Conservation (phyloP, 2,329 filamentous ascomycete species). For the Penicillium italicum region DNA sequence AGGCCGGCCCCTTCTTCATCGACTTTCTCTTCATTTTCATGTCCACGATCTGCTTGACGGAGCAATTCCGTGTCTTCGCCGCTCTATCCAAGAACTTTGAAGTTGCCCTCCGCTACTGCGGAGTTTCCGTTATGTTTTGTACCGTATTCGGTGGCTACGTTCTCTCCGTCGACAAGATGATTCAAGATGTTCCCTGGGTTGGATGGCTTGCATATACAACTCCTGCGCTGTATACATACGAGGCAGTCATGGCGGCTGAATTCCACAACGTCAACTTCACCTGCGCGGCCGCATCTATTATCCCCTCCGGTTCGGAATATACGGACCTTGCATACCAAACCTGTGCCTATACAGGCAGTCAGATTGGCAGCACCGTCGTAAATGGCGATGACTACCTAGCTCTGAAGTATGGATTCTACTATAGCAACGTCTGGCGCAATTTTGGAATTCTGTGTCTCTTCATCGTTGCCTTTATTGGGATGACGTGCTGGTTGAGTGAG, state of each 20-base stretch:
- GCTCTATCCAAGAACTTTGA: conserved; percentile 59
- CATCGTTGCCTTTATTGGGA: conserved; percentile 62
- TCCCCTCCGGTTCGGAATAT: conserved; percentile 53
- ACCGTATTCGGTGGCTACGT: conserved; percentile 62
- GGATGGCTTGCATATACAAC: conserved; percentile 54
- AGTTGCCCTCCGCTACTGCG: conserved; percentile 59
- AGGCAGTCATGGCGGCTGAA: conserved; percentile 62
- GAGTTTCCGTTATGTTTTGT: conserved; percentile 56
- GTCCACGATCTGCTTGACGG: conserved; percentile 56
- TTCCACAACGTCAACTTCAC: conserved; percentile 53
- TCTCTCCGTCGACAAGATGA: conserved; percentile 56
- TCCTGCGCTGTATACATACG: conserved; percentile 56
- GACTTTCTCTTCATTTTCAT: conserved; percentile 59
- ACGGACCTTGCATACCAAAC: conserved; percentile 54
- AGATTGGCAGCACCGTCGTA: conserved; percentile 48
- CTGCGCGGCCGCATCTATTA: conserved; percentile 53
- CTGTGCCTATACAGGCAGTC: conserved; percentile 55
- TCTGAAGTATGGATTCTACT: conserved; percentile 49
- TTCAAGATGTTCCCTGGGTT: conserved; percentile 58
- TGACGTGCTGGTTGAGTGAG: conserved; percentile 67
- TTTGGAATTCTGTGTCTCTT: conserved; percentile 73
- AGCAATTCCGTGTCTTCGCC: conserved; percentile 61
- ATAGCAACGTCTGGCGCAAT: conserved; percentile 63
- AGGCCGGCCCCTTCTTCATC: conserved; percentile 60
- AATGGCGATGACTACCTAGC: conserved; percentile 53